Percentiles rank a stretch among this genome's conserved stretches.
Evolutionary conservation across 169 alveolate genomes (phyloP).

Genomic region (Plasmodium vinckei): DNA sequence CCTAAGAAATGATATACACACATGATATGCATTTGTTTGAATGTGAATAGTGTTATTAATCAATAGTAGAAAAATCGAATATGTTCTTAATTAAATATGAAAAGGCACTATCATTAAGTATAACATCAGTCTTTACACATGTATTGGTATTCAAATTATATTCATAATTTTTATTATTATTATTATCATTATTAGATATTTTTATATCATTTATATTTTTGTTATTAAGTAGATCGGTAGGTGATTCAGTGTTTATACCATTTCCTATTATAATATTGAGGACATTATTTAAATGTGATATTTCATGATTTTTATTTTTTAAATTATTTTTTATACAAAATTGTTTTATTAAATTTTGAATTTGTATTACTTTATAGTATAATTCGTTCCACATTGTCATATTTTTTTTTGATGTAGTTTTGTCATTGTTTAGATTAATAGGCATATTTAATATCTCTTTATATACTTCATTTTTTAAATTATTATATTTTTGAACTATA

Average conservation of each 20-base stretch:
- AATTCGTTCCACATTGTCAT: conserved; percentile 6
- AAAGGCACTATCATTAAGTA: conserved; percentile 30
- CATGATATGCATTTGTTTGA: too few species aligned
- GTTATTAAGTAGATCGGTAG: background rate
- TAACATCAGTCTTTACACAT: background rate
- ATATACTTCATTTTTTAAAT: conserved; percentile 33
- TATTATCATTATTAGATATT: background rate
- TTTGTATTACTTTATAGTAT: conserved; percentile 3
- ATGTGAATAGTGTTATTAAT: too few species aligned
- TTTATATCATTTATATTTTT: background rate
- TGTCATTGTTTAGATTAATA: background rate
- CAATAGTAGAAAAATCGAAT: conserved; percentile 13
- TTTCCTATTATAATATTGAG: conserved; percentile 17
- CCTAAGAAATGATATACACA: too few species aligned
- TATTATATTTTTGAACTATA: conserved; percentile 32
- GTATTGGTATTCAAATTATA: background rate
- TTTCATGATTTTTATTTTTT: background rate
- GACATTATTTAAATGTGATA: conserved; percentile 4
- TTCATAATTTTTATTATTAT: background rate
- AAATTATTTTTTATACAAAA: conserved; percentile 11
- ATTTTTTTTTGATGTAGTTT: background rate
- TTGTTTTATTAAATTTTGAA: conserved; percentile 16
- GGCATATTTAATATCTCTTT: conserved; percentile 25
- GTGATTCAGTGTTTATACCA: background rate
- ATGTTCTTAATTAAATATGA: conserved; percentile 40